Evolutionary conservation across 768 basidiomycete genomes (phyloP), one percentile per base, ranked within the genome.

Genomic region (Mycena haematopus): DNA sequence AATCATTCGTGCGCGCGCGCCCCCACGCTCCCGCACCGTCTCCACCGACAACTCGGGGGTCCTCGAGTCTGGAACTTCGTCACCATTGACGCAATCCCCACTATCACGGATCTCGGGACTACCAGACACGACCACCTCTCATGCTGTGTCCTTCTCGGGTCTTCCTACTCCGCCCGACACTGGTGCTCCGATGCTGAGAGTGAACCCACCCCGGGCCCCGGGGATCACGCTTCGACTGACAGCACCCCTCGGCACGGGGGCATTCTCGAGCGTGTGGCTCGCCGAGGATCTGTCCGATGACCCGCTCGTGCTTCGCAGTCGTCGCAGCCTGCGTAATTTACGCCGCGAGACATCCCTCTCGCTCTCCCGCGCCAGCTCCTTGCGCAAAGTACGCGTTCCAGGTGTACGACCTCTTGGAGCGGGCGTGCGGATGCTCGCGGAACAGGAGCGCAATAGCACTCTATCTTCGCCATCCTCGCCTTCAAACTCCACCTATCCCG

Each of bases 181-280:
- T 6, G 33, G 31, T 8, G 27, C 46, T 21, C 55, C 55, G 19
- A 57, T 54, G 62, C 49, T 67, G 22, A 67, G 45, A 15, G 62
- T 64, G 4, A 46, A 63, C 14, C 33, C 60, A 35, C 33, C 68
- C 56, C 27, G 27, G 33, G 45, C 62, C 27, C 51, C 66, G 57
- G 65, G 68, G 3, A 71, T 77, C n/a, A 73, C 79, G 19, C 76
- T 88, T 19, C 77, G 77, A 22, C 82, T 92, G 9, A 66, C 85
- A 31, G 79, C 78, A 2, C 74, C 79, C 4, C 79, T 93, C 2
- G 91, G 91, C 22, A 82, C 85, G 36, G 91, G 91, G 44, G 84
- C 90, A 1, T 93, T 93, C 73, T 88, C 86, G 50, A 81, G 81
- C 51, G 91, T 93, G 15, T 92, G 90, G 88, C 82, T 91, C 8